Evolutionary conservation across 208 protist species (phyloP), one percentile per base, ranked within the genome.

Genomic region (Novymonas esmeraldas): DNA sequence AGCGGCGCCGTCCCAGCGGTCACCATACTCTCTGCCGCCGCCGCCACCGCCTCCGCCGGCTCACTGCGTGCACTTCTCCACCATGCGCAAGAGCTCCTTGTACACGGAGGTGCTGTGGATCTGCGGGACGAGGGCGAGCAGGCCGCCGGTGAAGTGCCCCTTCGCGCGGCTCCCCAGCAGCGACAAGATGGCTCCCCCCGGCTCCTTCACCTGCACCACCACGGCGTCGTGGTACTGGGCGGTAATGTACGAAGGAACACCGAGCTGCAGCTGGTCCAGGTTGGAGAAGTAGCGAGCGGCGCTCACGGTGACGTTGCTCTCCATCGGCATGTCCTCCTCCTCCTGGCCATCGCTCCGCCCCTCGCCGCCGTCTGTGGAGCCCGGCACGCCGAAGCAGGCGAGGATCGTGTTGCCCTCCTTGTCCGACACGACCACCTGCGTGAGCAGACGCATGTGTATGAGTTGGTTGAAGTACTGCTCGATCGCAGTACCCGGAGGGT

Each of bases 401-500:
- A 96, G 67, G 50, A 94, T 82, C 41, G 82, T 94, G 64, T 84
- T 82, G 22, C 89, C 92, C 59, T 93, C 78, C 54, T 78, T 75
- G 73, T 96, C 89, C 6, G 92, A 92, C 1, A 96, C 76, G 24
- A 93, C 72, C 4, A 94, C 73, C 73, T 94, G 87, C 1, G 89
- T 81, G 13, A 95, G 64, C 7, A 95, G 81, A 2, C 75, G 52
- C 87, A 95, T 87, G 59, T 87, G 67, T 10, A 93, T 90, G 52
- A 96, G 89, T 58, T 93, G 83, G 56, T 92, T 91, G 71, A 95
- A 91, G 75, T 87, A 96, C 74, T 94, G 85, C 85, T 93, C 85
- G 50, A 96, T 72, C 5, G 84, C 87, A 48, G 88, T 92, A 5
- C 81, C 71, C 3, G 78, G 79, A 0, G 24, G 78, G 34, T 90